Conservation (phyloP, 108 stramenopile genomes). For the Nannochloropsis gaditana region DNA sequence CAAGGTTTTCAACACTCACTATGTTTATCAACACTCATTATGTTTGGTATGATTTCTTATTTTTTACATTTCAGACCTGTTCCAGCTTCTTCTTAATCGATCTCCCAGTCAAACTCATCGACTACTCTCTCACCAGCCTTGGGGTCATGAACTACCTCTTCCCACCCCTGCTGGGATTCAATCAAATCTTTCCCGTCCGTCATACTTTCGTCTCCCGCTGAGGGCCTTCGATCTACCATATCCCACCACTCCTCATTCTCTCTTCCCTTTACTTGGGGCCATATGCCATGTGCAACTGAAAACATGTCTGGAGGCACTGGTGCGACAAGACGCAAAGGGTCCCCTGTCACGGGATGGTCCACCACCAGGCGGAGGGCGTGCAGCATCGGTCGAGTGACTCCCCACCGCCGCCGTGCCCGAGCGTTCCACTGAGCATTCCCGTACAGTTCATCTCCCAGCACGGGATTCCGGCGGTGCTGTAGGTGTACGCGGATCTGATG, state of each 20-base stretch:
- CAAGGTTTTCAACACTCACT: too few relatives aligned
- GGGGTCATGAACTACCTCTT: too few relatives aligned
- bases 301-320: conserved; percentile 75
- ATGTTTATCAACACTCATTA: too few relatives aligned
- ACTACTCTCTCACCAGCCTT: too few relatives aligned
- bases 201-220: background rate
- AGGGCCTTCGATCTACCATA: background rate
- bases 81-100: background rate
- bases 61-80: background rate
- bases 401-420: conserved; percentile 60
- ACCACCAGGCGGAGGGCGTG: conserved; percentile 77
- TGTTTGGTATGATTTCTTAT: background rate
- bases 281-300: conserved; percentile 62
- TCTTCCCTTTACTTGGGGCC: conserved; percentile 52
- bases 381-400: conserved; percentile 73
- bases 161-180: too few relatives aligned
- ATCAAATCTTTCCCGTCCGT: background rate
- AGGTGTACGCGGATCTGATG: conserved; percentile 73
- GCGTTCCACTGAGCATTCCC: conserved; percentile 84
- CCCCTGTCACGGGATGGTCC: conserved; percentile 76
- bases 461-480: conserved; percentile 71
- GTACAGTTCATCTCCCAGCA: conserved; percentile 90
- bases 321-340: conserved; percentile 68
- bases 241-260: background rate
- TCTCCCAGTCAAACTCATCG: background rate